Conservation (phyloP, 768 basidiomycete genomes). For the Saitozyma podzolica region DNA sequence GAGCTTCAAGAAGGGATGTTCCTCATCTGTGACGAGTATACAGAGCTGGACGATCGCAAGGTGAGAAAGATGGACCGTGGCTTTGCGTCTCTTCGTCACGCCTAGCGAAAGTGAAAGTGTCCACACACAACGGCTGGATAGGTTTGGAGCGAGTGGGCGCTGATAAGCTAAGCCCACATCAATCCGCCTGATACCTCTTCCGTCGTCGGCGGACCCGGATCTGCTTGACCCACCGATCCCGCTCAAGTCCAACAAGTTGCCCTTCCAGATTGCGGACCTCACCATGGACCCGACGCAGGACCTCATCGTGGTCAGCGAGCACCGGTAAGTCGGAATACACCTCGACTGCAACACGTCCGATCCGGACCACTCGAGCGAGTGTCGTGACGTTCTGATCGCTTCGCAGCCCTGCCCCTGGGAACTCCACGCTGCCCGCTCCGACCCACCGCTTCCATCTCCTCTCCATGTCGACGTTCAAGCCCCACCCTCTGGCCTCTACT, state of each 20-base stretch:
- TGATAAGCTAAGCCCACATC: constrained; percentile 23
- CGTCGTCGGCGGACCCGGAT: constrained; percentile 35
- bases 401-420: constrained; percentile 17
- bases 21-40: constrained; percentile 43
- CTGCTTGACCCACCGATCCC: constrained; percentile 26
- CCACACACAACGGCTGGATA: background rate
- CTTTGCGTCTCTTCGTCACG: background rate
- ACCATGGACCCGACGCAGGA: constrained; percentile 68
- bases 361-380: constrained; percentile 34
- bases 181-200: constrained; percentile 45
- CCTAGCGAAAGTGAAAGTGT: background rate
- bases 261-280: constrained; percentile 48
- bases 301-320: constrained; percentile 59
- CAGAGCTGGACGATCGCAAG: constrained; percentile 21
- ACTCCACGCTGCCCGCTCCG: constrained; percentile 14
- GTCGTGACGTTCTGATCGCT: background rate
- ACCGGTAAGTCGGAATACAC: constrained; percentile 46
- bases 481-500: constrained; percentile 39
- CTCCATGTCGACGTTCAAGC: constrained; percentile 39
- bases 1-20: constrained; percentile 51
- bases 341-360: constrained; percentile 48
- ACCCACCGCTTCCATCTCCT: constrained; percentile 47
- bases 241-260: constrained; percentile 23
- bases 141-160: background rate
- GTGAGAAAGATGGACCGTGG: constrained; percentile 19